Conservation (phyloP, 1,139 yeast genomes). For the Meyerozyma guilliermondii region DNA sequence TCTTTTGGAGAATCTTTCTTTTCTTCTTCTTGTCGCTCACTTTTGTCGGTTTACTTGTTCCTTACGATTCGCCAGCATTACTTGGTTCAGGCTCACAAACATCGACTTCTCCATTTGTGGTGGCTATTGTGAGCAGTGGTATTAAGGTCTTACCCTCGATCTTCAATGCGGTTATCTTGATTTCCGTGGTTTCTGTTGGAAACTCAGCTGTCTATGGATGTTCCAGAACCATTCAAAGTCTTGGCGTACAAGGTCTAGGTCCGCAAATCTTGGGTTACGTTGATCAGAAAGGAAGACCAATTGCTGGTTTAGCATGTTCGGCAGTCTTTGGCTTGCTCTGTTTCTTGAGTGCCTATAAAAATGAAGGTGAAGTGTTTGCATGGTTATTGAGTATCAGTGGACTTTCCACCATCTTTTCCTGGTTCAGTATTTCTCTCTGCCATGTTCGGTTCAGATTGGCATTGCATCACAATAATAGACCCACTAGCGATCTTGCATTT, state of each 20-base stretch:
- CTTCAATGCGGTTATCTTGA: constrained; percentile 37
- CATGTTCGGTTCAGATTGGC: constrained; percentile 37
- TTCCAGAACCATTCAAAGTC: constrained; percentile 36
- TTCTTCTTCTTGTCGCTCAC: constrained; percentile 38
- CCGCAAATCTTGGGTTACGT: constrained; percentile 33
- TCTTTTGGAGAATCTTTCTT: constrained; percentile 39
- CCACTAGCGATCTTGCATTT: constrained; percentile 24
- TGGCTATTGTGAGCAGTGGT: constrained; percentile 39
- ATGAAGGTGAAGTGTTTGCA: constrained; percentile 30
- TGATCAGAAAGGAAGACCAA: constrained; percentile 39
- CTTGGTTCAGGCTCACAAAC: constrained; percentile 23
- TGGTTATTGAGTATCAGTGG: constrained; percentile 42
- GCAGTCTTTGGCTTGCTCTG: constrained; percentile 37
- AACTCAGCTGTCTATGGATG: constrained; percentile 43
- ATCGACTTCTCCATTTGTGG: constrained; percentile 40
- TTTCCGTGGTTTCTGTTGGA: constrained; percentile 40
- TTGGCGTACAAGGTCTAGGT: constrained; percentile 39
- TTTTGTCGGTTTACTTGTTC: constrained; percentile 34
- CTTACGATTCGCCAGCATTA: constrained; percentile 25
- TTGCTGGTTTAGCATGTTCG: constrained; percentile 30
- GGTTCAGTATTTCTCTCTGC: constrained; percentile 38
- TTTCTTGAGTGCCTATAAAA: constrained; percentile 38
- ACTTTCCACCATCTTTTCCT: constrained; percentile 37
- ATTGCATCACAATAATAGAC: constrained; percentile 24
- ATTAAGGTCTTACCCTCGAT: constrained; percentile 38